These are phyloP conservation scores for Colletotrichum lindemuthianum DNA, from an alignment of 2,329 filamentous ascomycete genomes.

Conservation along the genomic window DNA sequence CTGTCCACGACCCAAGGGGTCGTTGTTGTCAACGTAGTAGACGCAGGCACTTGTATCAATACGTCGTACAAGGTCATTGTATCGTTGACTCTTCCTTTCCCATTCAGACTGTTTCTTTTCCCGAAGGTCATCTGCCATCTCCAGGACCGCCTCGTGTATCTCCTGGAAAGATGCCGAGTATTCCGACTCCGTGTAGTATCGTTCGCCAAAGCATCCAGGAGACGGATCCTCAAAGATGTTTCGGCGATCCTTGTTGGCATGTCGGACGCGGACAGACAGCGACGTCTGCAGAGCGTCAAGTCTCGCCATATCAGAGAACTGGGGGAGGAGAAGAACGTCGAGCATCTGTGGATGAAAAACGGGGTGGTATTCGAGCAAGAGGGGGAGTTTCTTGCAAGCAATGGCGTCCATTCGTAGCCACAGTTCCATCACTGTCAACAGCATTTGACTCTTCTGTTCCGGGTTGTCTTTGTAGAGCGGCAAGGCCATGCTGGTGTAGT, in stretches of 20 bases:
- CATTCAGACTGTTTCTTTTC: slow-evolving; percentile 46
- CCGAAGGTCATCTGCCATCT: slow-evolving; percentile 34
- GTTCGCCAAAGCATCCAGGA: slow-evolving; percentile 42
- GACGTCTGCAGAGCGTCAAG: slow-evolving; percentile 51
- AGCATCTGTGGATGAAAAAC: slow-evolving; percentile 60
- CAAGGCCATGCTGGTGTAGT: slow-evolving; percentile 47
- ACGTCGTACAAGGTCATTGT: slow-evolving; percentile 43
- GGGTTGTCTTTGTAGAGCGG: slow-evolving; percentile 54
- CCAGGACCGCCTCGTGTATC: slow-evolving; percentile 41
- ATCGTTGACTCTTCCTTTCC: slow-evolving; percentile 42
- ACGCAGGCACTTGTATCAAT: slow-evolving; percentile 46
- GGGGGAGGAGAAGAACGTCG: slow-evolving; percentile 64
- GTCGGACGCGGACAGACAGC: slow-evolving; percentile 49
- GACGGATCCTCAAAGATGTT: slow-evolving; percentile 60
- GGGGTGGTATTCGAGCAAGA: slow-evolving; percentile 63
- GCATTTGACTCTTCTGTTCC: slow-evolving; percentile 60
- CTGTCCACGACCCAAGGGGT: slow-evolving; percentile 30
- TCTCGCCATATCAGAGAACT: slow-evolving; percentile 57
- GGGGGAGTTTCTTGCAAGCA: slow-evolving; percentile 52
- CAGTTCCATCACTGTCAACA: slow-evolving; percentile 65
- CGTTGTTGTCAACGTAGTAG: slow-evolving; percentile 40
- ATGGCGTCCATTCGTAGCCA: slow-evolving; percentile 67
- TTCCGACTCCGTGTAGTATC: slow-evolving; percentile 40
- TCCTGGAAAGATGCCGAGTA: slow-evolving; percentile 31
- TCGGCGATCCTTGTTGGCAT: slow-evolving; percentile 25